Percentiles rank a stretch among this genome's conserved stretches.
These are phyloP conservation scores for Candida gorgasii DNA, from an alignment of 805 yeast species.

Conservation along the genomic window DNA sequence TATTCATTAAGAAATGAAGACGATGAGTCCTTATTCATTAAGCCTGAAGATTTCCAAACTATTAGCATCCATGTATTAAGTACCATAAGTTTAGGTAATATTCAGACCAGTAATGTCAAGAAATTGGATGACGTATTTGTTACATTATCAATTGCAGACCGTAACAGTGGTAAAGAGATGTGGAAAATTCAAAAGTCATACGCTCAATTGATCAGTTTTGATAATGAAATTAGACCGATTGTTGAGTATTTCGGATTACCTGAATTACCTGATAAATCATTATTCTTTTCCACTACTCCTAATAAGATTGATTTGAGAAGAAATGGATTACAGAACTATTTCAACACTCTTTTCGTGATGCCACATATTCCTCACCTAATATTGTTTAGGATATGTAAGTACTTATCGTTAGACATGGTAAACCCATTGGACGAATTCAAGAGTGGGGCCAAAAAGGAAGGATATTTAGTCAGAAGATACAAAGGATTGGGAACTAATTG, in stretches of 20 bases:
- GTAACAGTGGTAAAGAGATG: constrained; percentile 61
- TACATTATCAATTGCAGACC: constrained; percentile 63
- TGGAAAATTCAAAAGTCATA: constrained; percentile 73
- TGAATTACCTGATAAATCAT: constrained; percentile 59
- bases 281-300: constrained; percentile 64
- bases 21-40: constrained; percentile 53
- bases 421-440: constrained; percentile 55
- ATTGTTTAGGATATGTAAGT: constrained; percentile 57
- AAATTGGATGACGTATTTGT: constrained; percentile 59
- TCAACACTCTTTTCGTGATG: constrained; percentile 53
- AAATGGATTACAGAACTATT: constrained; percentile 56
- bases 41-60: constrained; percentile 58
- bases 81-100: constrained; percentile 23
- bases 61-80: constrained; percentile 50
- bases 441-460: constrained; percentile 60
- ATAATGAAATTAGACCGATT: constrained; percentile 55
- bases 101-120: constrained; percentile 28
- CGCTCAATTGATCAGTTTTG: constrained; percentile 61
- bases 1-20: constrained; percentile 22
- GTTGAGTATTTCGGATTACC: constrained; percentile 57
- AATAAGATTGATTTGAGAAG: constrained; percentile 63
- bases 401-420: constrained; percentile 66
- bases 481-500: constrained; percentile 65
- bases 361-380: constrained; percentile 59
- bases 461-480: constrained; percentile 61